phyloP scores from a whole-genome alignment of 2,329 filamentous ascomycete species.

The Scedosporium apiospermum region DNA sequence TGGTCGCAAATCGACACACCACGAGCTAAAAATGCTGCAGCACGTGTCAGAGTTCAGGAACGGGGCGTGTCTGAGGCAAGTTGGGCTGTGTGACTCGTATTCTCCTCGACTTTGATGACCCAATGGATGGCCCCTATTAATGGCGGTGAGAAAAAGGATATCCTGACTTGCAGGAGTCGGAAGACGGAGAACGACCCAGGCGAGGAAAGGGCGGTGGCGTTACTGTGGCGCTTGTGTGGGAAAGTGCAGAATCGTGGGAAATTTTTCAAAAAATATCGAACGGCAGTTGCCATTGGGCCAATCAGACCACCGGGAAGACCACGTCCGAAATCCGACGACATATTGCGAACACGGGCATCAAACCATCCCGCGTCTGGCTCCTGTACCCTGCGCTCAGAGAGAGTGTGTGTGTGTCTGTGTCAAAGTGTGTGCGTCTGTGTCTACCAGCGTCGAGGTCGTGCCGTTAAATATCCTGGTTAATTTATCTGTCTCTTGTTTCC shows the following conservation, averaged over 20 bases:
- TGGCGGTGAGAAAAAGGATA: neutral
- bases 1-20: too few species aligned
- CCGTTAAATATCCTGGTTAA: neutral
- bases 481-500: neutral
- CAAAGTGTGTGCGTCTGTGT: neutral
- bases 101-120: neutral
- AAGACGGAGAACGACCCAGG: neutral
- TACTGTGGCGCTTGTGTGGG: neutral
- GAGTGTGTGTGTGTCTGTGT: neutral
- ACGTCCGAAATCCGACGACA: neutral
- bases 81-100: neutral
- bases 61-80: neutral
- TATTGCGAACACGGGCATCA: neutral
- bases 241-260: neutral
- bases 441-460: neutral
- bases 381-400: neutral
- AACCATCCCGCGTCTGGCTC: neutral
- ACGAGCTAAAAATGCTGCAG: neutral
- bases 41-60: neutral
- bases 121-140: neutral
- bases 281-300: neutral
- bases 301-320: neutral
- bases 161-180: neutral
- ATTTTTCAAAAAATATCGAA: neutral
- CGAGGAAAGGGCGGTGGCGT: neutral